Conservation (phyloP, 306 rosid genomes). For the Datisca glomerata region DNA sequence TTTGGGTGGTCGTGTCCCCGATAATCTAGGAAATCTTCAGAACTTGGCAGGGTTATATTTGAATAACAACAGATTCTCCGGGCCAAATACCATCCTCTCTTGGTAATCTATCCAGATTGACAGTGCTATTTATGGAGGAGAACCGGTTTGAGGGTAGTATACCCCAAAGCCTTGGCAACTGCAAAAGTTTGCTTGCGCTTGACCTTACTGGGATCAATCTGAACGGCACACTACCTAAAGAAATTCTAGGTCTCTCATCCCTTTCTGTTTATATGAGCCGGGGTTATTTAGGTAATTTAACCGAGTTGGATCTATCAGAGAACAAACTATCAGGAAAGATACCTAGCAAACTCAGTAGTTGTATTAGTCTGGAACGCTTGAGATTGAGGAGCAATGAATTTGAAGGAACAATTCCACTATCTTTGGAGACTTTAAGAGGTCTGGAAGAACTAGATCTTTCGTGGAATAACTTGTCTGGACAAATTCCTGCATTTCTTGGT, state of each 20-base stretch:
- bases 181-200: constrained; percentile 9
- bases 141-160: constrained; percentile 20
- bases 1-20: constrained; percentile 14
- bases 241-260: constrained; percentile 19
- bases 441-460: constrained; percentile 19
- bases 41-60: constrained; percentile 1
- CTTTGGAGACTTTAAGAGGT: constrained; percentile 10
- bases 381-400: constrained; percentile 17
- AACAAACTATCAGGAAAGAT: constrained; percentile 23
- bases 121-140: constrained; percentile 3
- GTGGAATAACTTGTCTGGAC: constrained; percentile 17
- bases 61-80: constrained; percentile 9
- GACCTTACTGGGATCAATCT: constrained; percentile 14
- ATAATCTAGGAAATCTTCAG: constrained; percentile 19
- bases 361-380: constrained; percentile 7
- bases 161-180: constrained; percentile 22
- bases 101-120: constrained; percentile 21
- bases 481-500: constrained; percentile 20
- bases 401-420: constrained; percentile 16
- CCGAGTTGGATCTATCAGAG: constrained; percentile 10
- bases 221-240: constrained; percentile 21
- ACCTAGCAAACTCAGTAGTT: constrained; percentile 11
- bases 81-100: constrained; percentile 16
- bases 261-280: constrained; percentile 14
- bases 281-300: constrained; percentile 9